Conservation (phyloP, 345 rosid species). For the Euphorbia pulcherrima region DNA sequence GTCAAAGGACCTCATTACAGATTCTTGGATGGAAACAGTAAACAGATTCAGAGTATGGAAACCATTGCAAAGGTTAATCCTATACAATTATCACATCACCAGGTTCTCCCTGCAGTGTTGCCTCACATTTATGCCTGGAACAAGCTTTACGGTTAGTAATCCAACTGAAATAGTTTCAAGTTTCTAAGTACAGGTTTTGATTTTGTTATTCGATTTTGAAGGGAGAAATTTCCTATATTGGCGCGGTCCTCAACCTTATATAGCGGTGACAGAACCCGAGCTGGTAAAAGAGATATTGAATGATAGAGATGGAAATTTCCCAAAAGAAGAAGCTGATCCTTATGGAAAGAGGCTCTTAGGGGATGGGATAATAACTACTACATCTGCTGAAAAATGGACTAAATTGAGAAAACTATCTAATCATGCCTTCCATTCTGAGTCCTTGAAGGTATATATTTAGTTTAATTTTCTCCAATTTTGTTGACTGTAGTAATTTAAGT, state of each 20-base stretch:
- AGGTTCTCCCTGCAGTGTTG: background rate
- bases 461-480: background rate
- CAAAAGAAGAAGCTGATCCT: background rate
- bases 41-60: slow-evolving; percentile 24
- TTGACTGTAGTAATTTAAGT: too few species aligned
- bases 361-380: slow-evolving; percentile 30
- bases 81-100: slow-evolving; percentile 3
- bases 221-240: background rate
- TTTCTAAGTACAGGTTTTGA: too few species aligned
- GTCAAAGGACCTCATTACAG: slow-evolving; percentile 35
- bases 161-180: too few species aligned
- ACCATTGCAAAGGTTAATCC: slow-evolving; percentile 5
- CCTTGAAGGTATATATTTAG: slow-evolving; percentile 33
- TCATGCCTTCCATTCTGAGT: slow-evolving; percentile 44
- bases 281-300: slow-evolving; percentile 39
- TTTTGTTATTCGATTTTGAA: background rate
- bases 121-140: slow-evolving; percentile 20
- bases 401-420: slow-evolving; percentile 41
- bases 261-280: slow-evolving; percentile 20
- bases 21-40: slow-evolving; percentile 36
- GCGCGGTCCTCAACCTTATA: slow-evolving; percentile 4
- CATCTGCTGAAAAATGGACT: slow-evolving; percentile 40
- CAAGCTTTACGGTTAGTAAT: slow-evolving; percentile 23
- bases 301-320: slow-evolving; percentile 23
- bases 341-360: slow-evolving; percentile 28